Evolutionary conservation across 306 rosid species (phyloP).

Genomic region (Glycine tomentella): DNA sequence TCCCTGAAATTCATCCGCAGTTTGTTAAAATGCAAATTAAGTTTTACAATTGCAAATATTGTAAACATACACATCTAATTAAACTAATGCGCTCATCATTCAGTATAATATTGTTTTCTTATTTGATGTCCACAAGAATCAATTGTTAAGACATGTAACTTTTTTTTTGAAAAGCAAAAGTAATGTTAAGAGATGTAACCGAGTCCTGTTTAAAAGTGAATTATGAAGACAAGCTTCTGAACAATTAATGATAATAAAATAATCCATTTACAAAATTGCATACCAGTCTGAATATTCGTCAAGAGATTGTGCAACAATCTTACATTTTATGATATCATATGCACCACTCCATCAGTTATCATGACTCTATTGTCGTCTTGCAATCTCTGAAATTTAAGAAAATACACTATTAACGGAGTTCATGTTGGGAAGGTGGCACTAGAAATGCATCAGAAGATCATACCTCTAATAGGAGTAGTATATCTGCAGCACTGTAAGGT

Average conservation of each 20-base stretch:
- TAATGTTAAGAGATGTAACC: too few species aligned
- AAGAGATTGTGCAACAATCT: conserved; percentile 36
- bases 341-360: conserved; percentile 77
- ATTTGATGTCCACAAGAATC: too few species aligned
- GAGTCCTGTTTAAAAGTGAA: background rate
- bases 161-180: too few species aligned
- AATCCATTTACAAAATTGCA: background rate
- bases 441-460: conserved; percentile 6
- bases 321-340: conserved; percentile 66
- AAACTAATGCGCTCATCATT: too few species aligned
- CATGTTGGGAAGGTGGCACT: conserved; percentile 9
- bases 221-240: conserved; percentile 11
- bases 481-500: conserved; percentile 65
- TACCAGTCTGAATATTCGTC: conserved; percentile 44
- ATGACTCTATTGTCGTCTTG: conserved; percentile 89
- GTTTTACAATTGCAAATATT: too few species aligned
- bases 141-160: too few species aligned
- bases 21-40: background rate
- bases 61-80: too few species aligned
- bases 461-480: conserved; percentile 78
- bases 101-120: too few species aligned
- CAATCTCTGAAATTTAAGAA: conserved; percentile 64
- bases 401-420: conserved; percentile 25
- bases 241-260: background rate
- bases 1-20: conserved; percentile 47